Evolutionary conservation across 345 rosid species (phyloP), one percentile per base, ranked within the genome.

Genomic region (Ailanthus altissimus): DNA sequence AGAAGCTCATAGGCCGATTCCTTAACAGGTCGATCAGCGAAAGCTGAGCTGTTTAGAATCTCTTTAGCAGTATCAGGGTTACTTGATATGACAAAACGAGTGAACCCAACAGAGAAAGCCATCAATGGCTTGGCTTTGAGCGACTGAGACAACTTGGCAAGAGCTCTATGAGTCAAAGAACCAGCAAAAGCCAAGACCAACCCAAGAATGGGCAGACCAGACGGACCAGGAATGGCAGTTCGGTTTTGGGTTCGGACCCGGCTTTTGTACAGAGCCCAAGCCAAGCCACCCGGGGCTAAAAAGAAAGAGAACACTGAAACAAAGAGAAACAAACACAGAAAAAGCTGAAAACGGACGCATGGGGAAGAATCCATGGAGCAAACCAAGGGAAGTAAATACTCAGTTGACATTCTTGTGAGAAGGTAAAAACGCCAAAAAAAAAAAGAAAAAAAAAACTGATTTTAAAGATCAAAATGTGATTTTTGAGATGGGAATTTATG

Each of bases 1-100:
- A 94, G 78, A 5, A 94, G 90, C 83, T 88, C 94, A 66, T 91
- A 94, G 21, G 97, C 97, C 0, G 97, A 94, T 70, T 94, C 94
- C 82, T 94, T 94, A 15, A 92, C 82, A 1, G 98, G 97, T 36
- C 98, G 85, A 81, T 94, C 92, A 0, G 91, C 93, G 25, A 94
- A 94, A 58, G 94, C 93, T 2, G 94, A 86, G 80, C 90, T 94
- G 84, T 74, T 85, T 21, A 94, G 51, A 71, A 94, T 86, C 84
- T 92, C 98, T 60, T 82, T 94, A 9, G 93, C 97, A 3, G 89
- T 84, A 38, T 92, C 91, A 10, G 97, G 90, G 46, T 92, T 78
- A 67, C 97, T 91, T 2, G 91, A 87, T 72, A 94, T 86, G 16
- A 94, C 56, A 5, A 91, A 90, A 26, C 96, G 90, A 6, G 90